Conservation (phyloP, 345 rosid species). For the Sisymbrium altissimum region DNA sequence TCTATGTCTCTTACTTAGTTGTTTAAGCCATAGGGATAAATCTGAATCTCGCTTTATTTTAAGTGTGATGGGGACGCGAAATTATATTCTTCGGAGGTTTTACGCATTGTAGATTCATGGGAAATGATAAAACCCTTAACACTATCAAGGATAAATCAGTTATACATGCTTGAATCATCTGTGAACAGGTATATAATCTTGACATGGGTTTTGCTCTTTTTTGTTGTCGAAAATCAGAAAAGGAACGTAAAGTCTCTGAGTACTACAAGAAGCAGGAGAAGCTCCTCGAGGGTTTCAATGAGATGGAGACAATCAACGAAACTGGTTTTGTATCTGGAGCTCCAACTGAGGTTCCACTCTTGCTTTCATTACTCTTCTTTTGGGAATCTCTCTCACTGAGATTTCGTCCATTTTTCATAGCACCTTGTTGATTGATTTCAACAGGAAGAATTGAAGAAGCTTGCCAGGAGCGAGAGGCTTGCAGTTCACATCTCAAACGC, state of each 20-base stretch:
- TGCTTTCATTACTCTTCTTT: neutral
- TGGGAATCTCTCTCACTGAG: neutral
- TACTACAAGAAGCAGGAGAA: slow-evolving; percentile 79
- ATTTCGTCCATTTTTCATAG: neutral
- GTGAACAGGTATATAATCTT: neutral
- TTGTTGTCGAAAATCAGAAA: slow-evolving; percentile 36
- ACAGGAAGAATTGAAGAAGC: slow-evolving; percentile 73
- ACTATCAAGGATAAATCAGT: neutral
- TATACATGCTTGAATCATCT: neutral
- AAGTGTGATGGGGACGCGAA: neutral
- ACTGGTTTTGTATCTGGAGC: slow-evolving; percentile 46
- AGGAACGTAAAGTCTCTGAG: slow-evolving; percentile 63
- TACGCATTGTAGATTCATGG: slow-evolving; percentile 14
- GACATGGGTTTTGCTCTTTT: slow-evolving; percentile 7
- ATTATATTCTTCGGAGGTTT: slow-evolving; percentile 16
- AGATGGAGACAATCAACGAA: slow-evolving; percentile 67
- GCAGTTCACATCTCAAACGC: slow-evolving; percentile 60
- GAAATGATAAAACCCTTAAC: slow-evolving; percentile 5
- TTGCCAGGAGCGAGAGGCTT: slow-evolving; percentile 61
- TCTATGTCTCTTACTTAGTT: neutral
- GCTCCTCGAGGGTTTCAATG: slow-evolving; percentile 69
- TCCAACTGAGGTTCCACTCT: slow-evolving; percentile 53
- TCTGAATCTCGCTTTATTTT: neutral
- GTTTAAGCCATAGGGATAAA: neutral
- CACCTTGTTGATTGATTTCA: neutral